Base-by-base conservation (phyloP, 352 stramenopile genomes). In the Plasmopara halstedii region DNA sequence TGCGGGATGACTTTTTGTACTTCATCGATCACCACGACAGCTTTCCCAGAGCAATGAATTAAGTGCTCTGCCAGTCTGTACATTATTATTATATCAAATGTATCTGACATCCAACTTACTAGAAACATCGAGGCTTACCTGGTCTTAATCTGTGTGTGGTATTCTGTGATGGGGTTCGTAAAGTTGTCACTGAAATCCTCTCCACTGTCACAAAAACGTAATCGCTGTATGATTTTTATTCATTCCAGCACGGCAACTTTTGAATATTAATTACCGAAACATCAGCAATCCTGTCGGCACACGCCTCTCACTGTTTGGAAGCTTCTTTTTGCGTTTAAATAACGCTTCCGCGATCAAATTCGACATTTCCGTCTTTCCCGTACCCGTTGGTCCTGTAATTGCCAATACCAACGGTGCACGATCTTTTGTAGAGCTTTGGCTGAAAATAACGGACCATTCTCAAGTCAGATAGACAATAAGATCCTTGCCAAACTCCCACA, bases 1-100 rank as follows among this genome's bases (percentile, higher is more conserved):
- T 91, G 81, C 8, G 85, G 85, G 41, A 95, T 85, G 46, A 93
- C 81, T 54, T 95, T 96, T 46, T 96, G 85, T 20, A 96, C 76
- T 71, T 96, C 86, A 46, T 96, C 86, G 39, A 96, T 94, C 22
- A 96, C 63, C 19, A 96, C 77, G 8, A 96, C 73, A 3, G 83
- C 84, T 53, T 94, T 90, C 17, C 86, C 86, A 15, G 66, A 84
- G 56, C 84, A 95, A 25, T 73, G 55, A 18, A 79, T 60, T 32
- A 96, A 64, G 46, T 94, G 81, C 22, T 92, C 74, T 8, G 72
- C 78, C 14, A 94, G 56, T 63, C 77, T 89, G 27, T 39, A 62
- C 10, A 15, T 39, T 23, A 19, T 13, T 18, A 2, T 51, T 27
- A 35, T 11, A 46, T 31, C 29, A 50, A 27, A 14, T 5, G 18